Evolutionary conservation across 2,329 filamentous ascomycete genomes (phyloP), one percentile per base, ranked within the genome.

Genomic region (Boeremia lycopersici): DNA sequence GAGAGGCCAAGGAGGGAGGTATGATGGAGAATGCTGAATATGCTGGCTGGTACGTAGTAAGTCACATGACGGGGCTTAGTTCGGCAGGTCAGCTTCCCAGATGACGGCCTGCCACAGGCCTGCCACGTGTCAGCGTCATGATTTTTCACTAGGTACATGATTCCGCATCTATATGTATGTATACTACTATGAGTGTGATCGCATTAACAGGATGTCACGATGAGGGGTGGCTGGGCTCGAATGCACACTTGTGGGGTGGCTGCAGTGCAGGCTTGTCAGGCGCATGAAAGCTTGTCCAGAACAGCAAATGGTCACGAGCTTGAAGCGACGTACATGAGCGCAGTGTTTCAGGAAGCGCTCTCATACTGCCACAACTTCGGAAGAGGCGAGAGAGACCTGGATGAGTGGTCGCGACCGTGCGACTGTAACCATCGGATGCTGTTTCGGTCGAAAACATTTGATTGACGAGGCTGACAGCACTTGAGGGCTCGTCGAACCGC

Each of bases 311-410:
- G 58, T 63, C 60, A 60, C 60, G 50, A 38, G 50, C 51, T 59
- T 59, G 53, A 45, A 46, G 35, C 41, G 41, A 55, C 47, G 23
- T 40, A 49, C 46, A 49, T 17, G 34, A 55, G 47, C 30, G 41
- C 42, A 31, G 57, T 53, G 62, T 68, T 65, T 62, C 62, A 62
- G 44, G 56, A 60, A 51, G 51, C 64, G 62, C 63, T 58, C 48
- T 41, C 41, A 30, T 48, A 34, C 45, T 51, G 38, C 35, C 38
- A 55, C 38, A 30, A 23, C 34, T 34, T 42, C n/a, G 23, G 19
- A 47, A 52, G 47, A 34, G 4, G 25, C 26, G 5, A 26, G 10
- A 13, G 19, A 10, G 11, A 19, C 43, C 11, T 36, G 4, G 15
- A 33, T 42, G 19, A 48, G 39, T 44, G 46, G 33, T 46, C 53